Conservation (phyloP, 2,329 filamentous ascomycete species). For the Curvularia sp. region DNA sequence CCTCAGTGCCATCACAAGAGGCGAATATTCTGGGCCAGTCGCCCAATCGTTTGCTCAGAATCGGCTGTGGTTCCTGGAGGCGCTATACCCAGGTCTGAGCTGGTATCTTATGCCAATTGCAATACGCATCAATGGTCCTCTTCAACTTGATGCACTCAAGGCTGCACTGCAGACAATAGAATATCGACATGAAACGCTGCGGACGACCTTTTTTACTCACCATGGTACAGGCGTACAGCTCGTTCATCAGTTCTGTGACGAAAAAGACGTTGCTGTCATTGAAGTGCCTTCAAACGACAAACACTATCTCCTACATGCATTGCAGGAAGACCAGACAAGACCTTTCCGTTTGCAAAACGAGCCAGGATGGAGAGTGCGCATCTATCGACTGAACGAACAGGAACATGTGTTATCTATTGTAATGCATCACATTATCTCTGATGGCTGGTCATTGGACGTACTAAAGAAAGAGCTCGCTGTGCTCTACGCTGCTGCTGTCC, state of each 20-base stretch:
- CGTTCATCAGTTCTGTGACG: not conserved
- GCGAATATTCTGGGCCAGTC: not conserved
- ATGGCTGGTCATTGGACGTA: conserved; percentile 18
- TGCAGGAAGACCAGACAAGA: conserved; percentile 6
- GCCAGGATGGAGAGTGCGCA: conserved; percentile 1
- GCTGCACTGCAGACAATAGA: not conserved
- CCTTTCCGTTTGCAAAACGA: not conserved
- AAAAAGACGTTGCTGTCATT: no score
- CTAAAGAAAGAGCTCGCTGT: conserved; percentile 1
- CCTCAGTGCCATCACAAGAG: not conserved
- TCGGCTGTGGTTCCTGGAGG: conserved; percentile 9
- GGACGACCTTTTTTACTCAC: conserved; percentile 1
- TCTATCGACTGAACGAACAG: not conserved
- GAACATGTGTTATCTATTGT: conserved; percentile 14
- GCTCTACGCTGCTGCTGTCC: not conserved
- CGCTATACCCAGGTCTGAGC: conserved; percentile 3
- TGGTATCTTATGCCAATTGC: conserved; percentile 5
- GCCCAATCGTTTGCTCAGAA: conserved; percentile 7
- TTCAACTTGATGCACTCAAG: conserved; percentile 2
- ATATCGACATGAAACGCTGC: conserved; percentile 9
- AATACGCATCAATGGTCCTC: not conserved
- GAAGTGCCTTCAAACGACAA: not conserved
- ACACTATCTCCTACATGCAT: not conserved
- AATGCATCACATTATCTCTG: conserved; percentile 20
- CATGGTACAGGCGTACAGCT: not conserved